Evolutionary conservation across 208 protist species (phyloP).

Genomic region (Crithidia brevicula): DNA sequence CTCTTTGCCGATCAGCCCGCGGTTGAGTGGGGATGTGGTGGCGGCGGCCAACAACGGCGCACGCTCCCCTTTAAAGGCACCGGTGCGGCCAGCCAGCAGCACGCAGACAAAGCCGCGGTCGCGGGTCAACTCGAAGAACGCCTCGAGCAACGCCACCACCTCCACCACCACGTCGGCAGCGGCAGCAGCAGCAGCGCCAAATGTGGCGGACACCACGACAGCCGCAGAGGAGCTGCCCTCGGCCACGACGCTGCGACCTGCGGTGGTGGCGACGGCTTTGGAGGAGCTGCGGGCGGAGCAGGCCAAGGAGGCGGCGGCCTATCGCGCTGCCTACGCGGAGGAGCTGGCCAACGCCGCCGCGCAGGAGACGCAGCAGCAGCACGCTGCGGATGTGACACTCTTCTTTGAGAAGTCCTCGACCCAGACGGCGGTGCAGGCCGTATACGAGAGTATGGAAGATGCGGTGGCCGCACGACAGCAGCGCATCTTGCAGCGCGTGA

Average conservation of each 20-base stretch:
- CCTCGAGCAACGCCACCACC: background rate
- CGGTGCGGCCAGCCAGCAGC: conserved; percentile 1
- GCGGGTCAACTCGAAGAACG: conserved; percentile 10
- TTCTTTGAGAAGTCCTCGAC: conserved; percentile 68
- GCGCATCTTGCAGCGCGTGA: conserved; percentile 73
- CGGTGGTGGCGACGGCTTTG: conserved; percentile 24
- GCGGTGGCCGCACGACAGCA: conserved; percentile 59
- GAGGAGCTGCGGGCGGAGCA: conserved; percentile 44
- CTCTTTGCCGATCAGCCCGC: background rate
- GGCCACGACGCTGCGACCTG: conserved; percentile 10
- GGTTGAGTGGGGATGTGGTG: background rate
- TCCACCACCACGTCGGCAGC: too few species aligned
- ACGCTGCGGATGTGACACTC: conserved; percentile 65
- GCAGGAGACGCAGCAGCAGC: conserved; percentile 40
- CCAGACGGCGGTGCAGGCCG: conserved; percentile 55
- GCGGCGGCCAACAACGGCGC: background rate
- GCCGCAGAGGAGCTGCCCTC: conserved; percentile 1
- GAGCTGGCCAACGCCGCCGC: conserved; percentile 38
- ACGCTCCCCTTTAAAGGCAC: background rate
- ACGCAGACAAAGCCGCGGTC: conserved; percentile 12
- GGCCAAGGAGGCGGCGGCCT: conserved; percentile 45
- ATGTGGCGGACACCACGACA: background rate
- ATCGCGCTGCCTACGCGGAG: conserved; percentile 49
- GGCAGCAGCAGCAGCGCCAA: background rate
- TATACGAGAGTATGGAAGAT: conserved; percentile 69